Evolutionary conservation across 495 filamentous ascomycete species (phyloP).

Genomic region (Xylaria telfairii): DNA sequence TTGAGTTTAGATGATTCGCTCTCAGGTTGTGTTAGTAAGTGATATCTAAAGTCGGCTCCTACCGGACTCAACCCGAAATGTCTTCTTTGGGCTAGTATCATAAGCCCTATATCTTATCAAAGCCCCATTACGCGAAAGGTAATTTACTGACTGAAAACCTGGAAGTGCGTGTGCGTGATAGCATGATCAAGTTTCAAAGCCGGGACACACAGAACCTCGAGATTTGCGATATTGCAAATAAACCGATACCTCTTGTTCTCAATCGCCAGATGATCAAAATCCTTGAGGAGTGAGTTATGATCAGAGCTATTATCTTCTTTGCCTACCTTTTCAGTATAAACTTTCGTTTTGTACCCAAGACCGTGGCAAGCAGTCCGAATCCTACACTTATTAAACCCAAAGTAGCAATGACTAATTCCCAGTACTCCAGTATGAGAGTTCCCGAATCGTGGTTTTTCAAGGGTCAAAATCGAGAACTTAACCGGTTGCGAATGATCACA

Average conservation of each 20-base stretch:
- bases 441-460: constrained; percentile 61
- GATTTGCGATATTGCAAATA: constrained; percentile 72
- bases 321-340: background rate
- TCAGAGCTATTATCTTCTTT: background rate
- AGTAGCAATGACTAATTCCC: background rate
- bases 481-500: constrained; percentile 62
- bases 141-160: background rate
- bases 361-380: background rate
- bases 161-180: constrained; percentile 62
- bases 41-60: background rate
- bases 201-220: constrained; percentile 63
- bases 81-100: background rate
- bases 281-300: constrained; percentile 63
- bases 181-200: constrained; percentile 83
- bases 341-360: background rate
- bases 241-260: constrained; percentile 70
- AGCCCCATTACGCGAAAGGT: background rate
- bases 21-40: constrained; percentile 46
- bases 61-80: background rate
- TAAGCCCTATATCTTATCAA: background rate
- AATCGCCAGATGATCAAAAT: constrained; percentile 85
- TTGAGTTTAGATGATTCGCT: constrained; percentile 68
- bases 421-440: constrained; percentile 48
- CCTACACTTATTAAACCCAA: background rate
- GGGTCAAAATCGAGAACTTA: constrained; percentile 63